Evolutionary conservation across 306 rosid species (phyloP), one percentile per base, ranked within the genome.

Genomic region (Lathyrus aphaca): DNA sequence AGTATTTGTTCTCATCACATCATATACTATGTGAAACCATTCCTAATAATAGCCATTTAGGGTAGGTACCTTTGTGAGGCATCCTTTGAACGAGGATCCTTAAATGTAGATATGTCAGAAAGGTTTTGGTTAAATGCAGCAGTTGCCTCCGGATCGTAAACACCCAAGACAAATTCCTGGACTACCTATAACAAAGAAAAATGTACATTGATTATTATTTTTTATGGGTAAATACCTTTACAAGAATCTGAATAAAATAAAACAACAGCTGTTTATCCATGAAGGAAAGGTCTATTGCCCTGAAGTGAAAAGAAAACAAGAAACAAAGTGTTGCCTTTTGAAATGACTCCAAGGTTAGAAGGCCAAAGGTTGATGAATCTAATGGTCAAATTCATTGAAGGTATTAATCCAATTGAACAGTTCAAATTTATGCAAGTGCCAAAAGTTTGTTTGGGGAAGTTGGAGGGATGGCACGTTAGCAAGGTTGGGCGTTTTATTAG

Each of bases 41-140:
- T 48, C 63, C 46, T 60, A 66, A 39, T 60, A 69, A 58, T 27
- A 69, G 45, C 13, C 69, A 53, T 10, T 30, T 13, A 58, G 12
- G 44, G 73, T 83, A 64, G 74, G 68, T 80, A 88, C 99, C 96
- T 88, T 83, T 88, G 96, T 67, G 96, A 88, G 63, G 97, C 96
- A 59, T 94, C 99, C 78, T 87, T 87, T 25, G 97, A 90, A 72
- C 92, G 97, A 59, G 97, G 97, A 84, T 94, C 97, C 74, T 90
- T 89, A 67, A 90, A 75, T n/a, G 84, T 77, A 70, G 99, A 88
- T 74, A 91, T 80, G 79, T 94, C 92, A 13, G 99, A 90, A 42
- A 90, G 90, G 77, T 94, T 94, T 80, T 77, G 82, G 81, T 94
- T 88, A 76, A 77, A 78, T 53, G 82, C 85, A 73, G 91, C 86